These are phyloP conservation scores for Discostella stelligeroides DNA, from an alignment of 108 stramenopile genomes.

Conservation along the genomic window DNA sequence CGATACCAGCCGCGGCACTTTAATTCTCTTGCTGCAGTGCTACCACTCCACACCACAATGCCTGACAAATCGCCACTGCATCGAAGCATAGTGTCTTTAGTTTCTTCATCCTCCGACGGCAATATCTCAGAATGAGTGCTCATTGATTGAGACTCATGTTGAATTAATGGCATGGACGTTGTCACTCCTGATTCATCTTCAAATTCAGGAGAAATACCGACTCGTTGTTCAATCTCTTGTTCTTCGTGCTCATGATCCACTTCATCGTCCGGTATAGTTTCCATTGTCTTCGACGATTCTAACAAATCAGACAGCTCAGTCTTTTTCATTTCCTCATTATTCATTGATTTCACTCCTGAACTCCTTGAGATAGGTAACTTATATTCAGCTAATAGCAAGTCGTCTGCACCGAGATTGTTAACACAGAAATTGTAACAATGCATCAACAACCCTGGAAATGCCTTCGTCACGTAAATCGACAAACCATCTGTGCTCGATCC, in stretches of 20 bases:
- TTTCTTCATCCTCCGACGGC: slow-evolving; percentile 1
- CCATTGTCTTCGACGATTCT: slow-evolving; percentile 17
- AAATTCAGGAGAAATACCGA: slow-evolving; percentile 11
- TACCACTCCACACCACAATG: slow-evolving; percentile 84
- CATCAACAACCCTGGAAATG: slow-evolving; percentile 88
- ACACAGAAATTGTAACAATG: slow-evolving; percentile 85
- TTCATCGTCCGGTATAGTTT: slow-evolving; percentile 32
- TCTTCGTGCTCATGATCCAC: slow-evolving; percentile 21
- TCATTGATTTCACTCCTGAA: background rate
- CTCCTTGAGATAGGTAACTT: slow-evolving; percentile 33
- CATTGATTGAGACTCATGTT: slow-evolving; percentile 3
- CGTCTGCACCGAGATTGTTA: slow-evolving; percentile 49
- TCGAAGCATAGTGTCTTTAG: background rate
- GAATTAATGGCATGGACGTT: slow-evolving; percentile 1
- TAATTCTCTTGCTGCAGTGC: slow-evolving; percentile 69
- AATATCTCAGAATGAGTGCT: background rate
- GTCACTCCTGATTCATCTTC: slow-evolving; percentile 18
- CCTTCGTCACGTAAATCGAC: slow-evolving; percentile 72
- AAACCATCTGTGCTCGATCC: slow-evolving; percentile 66
- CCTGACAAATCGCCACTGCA: slow-evolving; percentile 58
- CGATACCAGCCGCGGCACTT: slow-evolving; percentile 85
- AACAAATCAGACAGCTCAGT: slow-evolving; percentile 4
- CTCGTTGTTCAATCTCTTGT: slow-evolving; percentile 13
- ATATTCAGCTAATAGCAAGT: slow-evolving; percentile 65
- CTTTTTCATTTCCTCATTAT: background rate